Conservation (phyloP, 768 basidiomycete genomes). For the Psilocybe azurescens region DNA sequence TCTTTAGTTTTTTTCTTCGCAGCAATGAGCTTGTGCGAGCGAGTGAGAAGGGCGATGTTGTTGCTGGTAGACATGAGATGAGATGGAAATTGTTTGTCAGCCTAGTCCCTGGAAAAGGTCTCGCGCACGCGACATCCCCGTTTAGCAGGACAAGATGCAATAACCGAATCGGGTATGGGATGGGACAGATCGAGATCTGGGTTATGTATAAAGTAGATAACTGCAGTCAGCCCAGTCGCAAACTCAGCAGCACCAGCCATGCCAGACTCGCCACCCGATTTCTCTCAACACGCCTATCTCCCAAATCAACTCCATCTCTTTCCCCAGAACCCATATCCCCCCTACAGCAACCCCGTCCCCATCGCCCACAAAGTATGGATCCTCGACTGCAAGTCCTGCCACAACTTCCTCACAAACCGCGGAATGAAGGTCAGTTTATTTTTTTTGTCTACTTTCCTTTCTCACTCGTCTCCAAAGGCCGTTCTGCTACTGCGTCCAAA, state of each 20-base stretch:
- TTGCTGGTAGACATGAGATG: constrained; percentile 32
- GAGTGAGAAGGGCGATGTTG: constrained; percentile 58
- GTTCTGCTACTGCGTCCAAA: constrained; percentile 83
- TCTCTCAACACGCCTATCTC: constrained; percentile 14
- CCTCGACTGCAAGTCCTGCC: constrained; percentile 77
- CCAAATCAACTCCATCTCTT: constrained; percentile 33
- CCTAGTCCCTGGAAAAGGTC: constrained; percentile 17
- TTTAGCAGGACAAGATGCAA: constrained; percentile 7
- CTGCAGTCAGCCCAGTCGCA: too few relatives aligned
- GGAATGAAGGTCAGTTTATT: constrained; percentile 72
- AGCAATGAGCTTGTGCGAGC: constrained; percentile 64
- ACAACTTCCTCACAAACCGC: constrained; percentile 78
- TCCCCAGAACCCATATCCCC: constrained; percentile 47
- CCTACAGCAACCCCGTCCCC: constrained; percentile 37
- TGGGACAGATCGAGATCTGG: constrained; percentile 20
- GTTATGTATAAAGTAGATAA: constrained; percentile 13
- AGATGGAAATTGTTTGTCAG: constrained; percentile 29
- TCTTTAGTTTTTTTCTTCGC: constrained; percentile 71
- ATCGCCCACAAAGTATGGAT: constrained; percentile 81
- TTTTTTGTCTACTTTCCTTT: neutral
- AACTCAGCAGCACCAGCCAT: constrained; percentile 5
- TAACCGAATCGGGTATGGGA: constrained; percentile 2
- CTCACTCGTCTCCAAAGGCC: constrained; percentile 51
- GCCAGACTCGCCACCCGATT: constrained; percentile 11
- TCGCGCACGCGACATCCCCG: constrained; percentile 8